Evolutionary conservation across 768 basidiomycete genomes (phyloP), one percentile per base, ranked within the genome.

Genomic region (Collybia nuda): DNA sequence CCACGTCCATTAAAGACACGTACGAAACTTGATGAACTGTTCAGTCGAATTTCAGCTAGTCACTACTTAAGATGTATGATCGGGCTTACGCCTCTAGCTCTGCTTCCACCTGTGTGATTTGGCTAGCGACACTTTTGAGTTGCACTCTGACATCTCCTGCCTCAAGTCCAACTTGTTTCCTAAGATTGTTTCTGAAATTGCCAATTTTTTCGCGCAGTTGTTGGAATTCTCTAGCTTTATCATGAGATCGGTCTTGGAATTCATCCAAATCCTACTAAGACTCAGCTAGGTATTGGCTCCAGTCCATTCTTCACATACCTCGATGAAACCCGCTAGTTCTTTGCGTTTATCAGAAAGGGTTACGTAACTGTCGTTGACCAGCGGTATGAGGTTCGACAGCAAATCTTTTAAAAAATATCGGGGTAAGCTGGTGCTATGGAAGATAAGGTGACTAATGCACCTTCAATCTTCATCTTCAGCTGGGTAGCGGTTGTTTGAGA

Each of bases 401-500:
- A 49, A 22, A 35, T 49, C 48, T 49, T 36, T n/a, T n/a, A n/a
- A n/a, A n/a, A n/a, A n/a, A n/a, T n/a, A n/a, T n/a, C n/a, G n/a
- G n/a, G n/a, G n/a, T n/a, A n/a, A n/a, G n/a, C 14, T 32, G 6
- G 26, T 5, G 7, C n/a, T 15, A 12, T 15, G 19, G 36, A 38
- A 40, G 5, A 5, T 7, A 14, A 17, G 12, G 7, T 11, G n/a
- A 22, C 12, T 21, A 42, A 26, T 40, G 7, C 18, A 49, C 48
- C 48, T 6, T 28, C 38, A n/a, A 42, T 42, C 23, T 32, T 49
- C 29, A 40, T 22, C 21, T 43, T 49, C 23, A 49, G 23, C 15
- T 43, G 39, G 19, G 41, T 49, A 29, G 48, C 48, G 17, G 48
- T 49, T 4, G 41, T 49, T 40, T 49, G 48, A 6, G 48, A 49